Evolutionary conservation across 306 rosid genomes (phyloP), one percentile per base, ranked within the genome.

Genomic region (Ziziphus jujuba): DNA sequence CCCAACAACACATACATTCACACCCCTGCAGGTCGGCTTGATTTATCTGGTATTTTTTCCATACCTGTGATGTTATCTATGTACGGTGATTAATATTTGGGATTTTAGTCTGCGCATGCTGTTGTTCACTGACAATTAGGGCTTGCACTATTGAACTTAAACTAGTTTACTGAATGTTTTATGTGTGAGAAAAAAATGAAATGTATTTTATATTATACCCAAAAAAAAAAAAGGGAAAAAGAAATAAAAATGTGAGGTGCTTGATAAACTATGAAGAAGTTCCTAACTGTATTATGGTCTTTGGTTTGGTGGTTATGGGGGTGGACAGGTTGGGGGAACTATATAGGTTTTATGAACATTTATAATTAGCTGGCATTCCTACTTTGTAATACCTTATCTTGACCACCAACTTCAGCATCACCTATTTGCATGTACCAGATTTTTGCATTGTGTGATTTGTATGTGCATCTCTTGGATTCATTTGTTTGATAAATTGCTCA

Each of bases 31-130:
- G 10, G 21, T 54, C 21, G 12, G 53, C 71, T 16, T 66, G 57
- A 24, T 21, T 22, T 73, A 24, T 21, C 51, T 34, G 62, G 36
- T 38, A 9, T 66, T 59, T 35, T n/a, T 60, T 40, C 19, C 44
- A 34, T 36, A 33, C 56, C 35, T 12, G 20, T 11, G 22, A 20
- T 19, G 55, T 50, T 50, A 50, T 50, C 22, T 17, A 50, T 16
- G 24, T 20, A 5, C 55, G 5, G 7, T 8, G 12, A 5, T 20
- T 50, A 50, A 16, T n/a, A 50, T 19, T 50, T 50, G 10, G 11
- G 8, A 50, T 17, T 50, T 50, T 16, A 16, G 55, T 50, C 9
- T 0, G 24, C 9, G n/a, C 55, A 50, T 50, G 22, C 20, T 3
- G 17, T 50, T 16, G 55, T 50, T 9, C 22, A 3, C 28, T 36